Conservation (phyloP, 2,329 filamentous ascomycete species). For the Xylaria sp. region DNA sequence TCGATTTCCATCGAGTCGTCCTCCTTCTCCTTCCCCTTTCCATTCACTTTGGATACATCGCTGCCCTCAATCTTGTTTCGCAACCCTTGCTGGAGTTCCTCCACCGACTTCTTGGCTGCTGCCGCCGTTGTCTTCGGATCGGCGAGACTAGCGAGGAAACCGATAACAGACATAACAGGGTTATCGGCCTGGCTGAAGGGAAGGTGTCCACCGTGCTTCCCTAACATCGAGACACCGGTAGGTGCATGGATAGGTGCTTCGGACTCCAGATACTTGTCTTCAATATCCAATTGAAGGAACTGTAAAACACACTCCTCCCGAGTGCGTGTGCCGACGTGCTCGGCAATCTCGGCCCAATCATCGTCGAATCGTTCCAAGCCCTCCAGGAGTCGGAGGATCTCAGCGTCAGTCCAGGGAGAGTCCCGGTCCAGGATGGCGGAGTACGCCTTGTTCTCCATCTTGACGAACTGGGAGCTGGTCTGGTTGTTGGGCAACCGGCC, state of each 20-base stretch:
- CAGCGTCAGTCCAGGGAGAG: conserved; percentile 87
- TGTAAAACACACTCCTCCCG: conserved; percentile 96
- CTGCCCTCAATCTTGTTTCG: conserved; percentile 73
- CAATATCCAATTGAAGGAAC: conserved; percentile 94
- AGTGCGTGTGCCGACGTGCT: conserved; percentile 88
- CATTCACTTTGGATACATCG: conserved; percentile 51
- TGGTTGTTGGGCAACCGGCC: conserved; percentile 81
- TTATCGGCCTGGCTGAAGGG: conserved; percentile 94
- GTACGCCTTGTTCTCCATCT: conserved; percentile 87
- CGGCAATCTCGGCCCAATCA: conserved; percentile 91
- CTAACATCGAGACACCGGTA: conserved; percentile 66
- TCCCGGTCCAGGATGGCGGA: conserved; percentile 79
- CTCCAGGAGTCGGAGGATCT: conserved; percentile 86
- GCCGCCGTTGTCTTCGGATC: conserved; percentile 90
- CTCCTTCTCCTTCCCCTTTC: conserved; percentile 62
- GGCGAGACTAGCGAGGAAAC: conserved; percentile 87
- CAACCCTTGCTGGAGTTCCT: conserved; percentile 80
- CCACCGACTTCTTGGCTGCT: conserved; percentile 84
- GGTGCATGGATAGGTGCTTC: conserved; percentile 60
- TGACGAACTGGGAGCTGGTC: conserved; percentile 78
- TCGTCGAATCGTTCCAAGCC: conserved; percentile 92
- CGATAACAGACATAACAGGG: conserved; percentile 93
- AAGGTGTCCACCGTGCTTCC: conserved; percentile 74
- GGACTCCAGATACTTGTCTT: conserved; percentile 93
- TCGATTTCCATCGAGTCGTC: conserved; percentile 68